Base-by-base conservation (phyloP, 108 stramenopile genomes). In the Fistulifera pelliculosa region DNA sequence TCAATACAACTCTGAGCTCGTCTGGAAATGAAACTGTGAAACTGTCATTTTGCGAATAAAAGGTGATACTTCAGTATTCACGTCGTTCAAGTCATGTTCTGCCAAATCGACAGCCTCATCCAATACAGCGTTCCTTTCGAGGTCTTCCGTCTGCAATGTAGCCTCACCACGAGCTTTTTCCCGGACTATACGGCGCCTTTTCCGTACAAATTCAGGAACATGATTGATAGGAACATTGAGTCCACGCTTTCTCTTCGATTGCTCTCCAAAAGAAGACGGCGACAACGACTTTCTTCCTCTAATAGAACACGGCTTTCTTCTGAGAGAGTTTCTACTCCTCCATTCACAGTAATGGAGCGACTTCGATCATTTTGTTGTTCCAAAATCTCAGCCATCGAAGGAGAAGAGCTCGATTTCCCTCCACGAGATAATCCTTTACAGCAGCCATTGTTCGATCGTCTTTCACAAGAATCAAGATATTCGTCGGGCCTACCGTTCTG, bases 401-500 rank as follows among this genome's bases (percentile, higher is more conserved):
- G 17, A 63, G 65, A 69, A 83, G 68, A 0, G 79, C 56, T 40
- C 65, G 52, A 38, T 81, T 41, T 12, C 75, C 74, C 1, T 77
- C 71, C 18, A 69, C 58, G n/a, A 87, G 58, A 52, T 68, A 95
- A 3, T 71, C 49, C 28, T 64, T 68, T 21, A 98, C 60, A 38
- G 81, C 77, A 16, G 83, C 62, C n/a, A 83, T 56, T 1, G 90
- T 78, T 23, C 66, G 69, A 38, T 94, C 87, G 51, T 97, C 95
- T 58, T 83, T 83, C n/a, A 94, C 93, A 62, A 97, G 69, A 25
- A 99, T 66, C 8, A 99, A 47, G 2, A 94, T 73, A 38, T 76
- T 70, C 43, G 62, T 47, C 12, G 62, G 60, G 35, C 14, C 49
- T 14, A 52, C 39, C 1, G 51, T 22, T 1, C n/a, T n/a, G n/a